Evolutionary conservation across 2,329 filamentous ascomycete genomes (phyloP), one percentile per base, ranked within the genome.

Genomic region (Penicillium sp.): DNA sequence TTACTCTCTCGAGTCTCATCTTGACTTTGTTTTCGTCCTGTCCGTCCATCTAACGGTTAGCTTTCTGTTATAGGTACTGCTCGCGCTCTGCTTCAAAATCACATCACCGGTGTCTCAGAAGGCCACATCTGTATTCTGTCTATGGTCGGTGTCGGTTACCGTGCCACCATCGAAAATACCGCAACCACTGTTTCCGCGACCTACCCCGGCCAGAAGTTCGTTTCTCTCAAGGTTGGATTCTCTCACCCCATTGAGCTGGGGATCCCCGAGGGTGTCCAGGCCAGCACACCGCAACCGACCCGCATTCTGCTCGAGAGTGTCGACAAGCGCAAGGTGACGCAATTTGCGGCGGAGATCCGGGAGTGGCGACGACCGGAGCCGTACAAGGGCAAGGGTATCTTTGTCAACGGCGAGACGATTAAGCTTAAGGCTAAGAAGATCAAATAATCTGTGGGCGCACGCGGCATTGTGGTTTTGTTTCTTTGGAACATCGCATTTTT

Each of bases 351-450:
- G 0, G 82, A 88, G 67, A 96, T 99, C 65, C 84, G 91, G 67
- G 84, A 82, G 76, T 98, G 93, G 93, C 88, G 95, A 72, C 85
- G 84, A 63, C 95, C 95, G 29, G 95, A 99, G 79, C 95, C 95
- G 63, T 99, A 99, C 79, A 99, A 99, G 86, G 95, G 95, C 65
- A 98, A 99, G 86, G 95, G 95, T 68, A 96, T 99, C 68, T 99
- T 98, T 74, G 88, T 99, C 68, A 96, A 98, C 71, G 91, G 93
- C 62, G 92, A 99, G 83, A 97, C 92, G 29, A 97, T 99, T 79
- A 96, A 90, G 84, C 77, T 99, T 77, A 99, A 99, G 88, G 89
- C 91, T 70, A 99, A 97, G 89, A 95, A 93, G 85, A 91, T 93
- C 76, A 93, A 93, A 83, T 95, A 87, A 80, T 73, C 65, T 37